phyloP scores from a whole-genome alignment of 1,284 basidiomycete genomes.

The Ganoderma sp. region DNA sequence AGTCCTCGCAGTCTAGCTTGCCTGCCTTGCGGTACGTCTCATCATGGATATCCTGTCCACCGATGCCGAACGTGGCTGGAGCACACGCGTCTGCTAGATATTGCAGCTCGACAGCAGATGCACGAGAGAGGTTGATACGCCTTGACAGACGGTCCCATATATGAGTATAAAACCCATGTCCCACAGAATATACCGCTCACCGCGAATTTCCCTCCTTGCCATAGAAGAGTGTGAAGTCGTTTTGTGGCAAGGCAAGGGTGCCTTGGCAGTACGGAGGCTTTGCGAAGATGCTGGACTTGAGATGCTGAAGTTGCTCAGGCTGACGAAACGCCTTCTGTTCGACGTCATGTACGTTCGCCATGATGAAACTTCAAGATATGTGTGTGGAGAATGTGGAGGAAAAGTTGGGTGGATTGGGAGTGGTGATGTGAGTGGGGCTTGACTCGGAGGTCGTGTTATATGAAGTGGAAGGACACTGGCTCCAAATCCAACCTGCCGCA shows the following conservation, averaged over 20 bases:
- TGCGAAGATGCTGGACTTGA: constrained; percentile 5
- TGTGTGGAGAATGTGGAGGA: too few relatives aligned
- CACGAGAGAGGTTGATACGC: constrained; percentile 16
- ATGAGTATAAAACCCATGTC: neutral
- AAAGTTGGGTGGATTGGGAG: too few relatives aligned
- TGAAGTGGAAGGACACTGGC: too few relatives aligned
- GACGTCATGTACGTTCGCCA: neutral
- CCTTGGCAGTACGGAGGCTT: constrained; percentile 29
- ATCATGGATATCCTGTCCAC: constrained; percentile 32
- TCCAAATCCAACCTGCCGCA: too few relatives aligned
- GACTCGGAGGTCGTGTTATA: too few relatives aligned
- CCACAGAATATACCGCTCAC: constrained; percentile 8
- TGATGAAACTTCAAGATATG: neutral
- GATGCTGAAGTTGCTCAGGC: neutral
- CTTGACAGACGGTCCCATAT: neutral
- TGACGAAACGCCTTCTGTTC: neutral
- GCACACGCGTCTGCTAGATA: constrained; percentile 31
- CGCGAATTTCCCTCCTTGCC: constrained; percentile 18
- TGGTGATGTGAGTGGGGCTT: too few relatives aligned
- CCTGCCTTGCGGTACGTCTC: constrained; percentile 37
- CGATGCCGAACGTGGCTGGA: constrained; percentile 33
- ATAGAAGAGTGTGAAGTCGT: constrained; percentile 28
- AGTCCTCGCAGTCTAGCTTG: constrained; percentile 35
- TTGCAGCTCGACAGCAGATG: constrained; percentile 18
- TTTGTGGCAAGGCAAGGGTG: constrained; percentile 10